These are phyloP conservation scores for Pascua sp. DNA, from an alignment of 1,284 basidiomycete species.

Conservation along the genomic window DNA sequence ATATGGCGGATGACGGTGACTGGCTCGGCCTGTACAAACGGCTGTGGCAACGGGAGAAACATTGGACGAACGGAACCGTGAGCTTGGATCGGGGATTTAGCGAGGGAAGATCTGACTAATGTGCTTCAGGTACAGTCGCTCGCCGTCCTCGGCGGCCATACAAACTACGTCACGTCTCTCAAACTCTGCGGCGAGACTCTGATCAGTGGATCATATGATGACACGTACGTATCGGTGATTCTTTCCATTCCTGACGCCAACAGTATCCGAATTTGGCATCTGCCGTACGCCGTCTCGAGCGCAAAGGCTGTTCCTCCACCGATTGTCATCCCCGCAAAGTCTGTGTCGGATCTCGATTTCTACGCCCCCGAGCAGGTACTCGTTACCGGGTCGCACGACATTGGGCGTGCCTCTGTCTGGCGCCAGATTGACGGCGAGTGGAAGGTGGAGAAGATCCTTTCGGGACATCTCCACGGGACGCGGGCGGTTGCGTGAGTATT, in stretches of 20 bases:
- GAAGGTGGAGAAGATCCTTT: slow-evolving; percentile 73
- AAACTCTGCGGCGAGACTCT: slow-evolving; percentile 64
- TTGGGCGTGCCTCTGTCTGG: slow-evolving; percentile 75
- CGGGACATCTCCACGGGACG: slow-evolving; percentile 55
- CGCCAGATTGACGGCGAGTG: slow-evolving; percentile 65
- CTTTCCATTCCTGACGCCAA: background rate
- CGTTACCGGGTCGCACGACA: slow-evolving; percentile 86
- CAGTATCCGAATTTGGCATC: slow-evolving; percentile 82
- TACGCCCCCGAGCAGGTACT: slow-evolving; percentile 79
- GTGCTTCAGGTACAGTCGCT: slow-evolving; percentile 63
- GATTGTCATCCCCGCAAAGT: slow-evolving; percentile 58
- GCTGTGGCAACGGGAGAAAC: slow-evolving; percentile 78
- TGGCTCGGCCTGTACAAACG: slow-evolving; percentile 79
- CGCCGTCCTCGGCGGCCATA: slow-evolving; percentile 74
- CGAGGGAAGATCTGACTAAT: background rate
- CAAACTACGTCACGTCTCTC: slow-evolving; percentile 81
- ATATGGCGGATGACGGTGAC: slow-evolving; percentile 59
- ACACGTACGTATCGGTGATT: slow-evolving; percentile 47
- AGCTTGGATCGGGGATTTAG: slow-evolving; percentile 11
- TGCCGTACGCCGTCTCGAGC: slow-evolving; percentile 59
- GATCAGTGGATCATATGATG: slow-evolving; percentile 85
- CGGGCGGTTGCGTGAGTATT: slow-evolving; percentile 36
- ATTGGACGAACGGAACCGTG: slow-evolving; percentile 56
- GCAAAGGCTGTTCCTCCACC: slow-evolving; percentile 15
- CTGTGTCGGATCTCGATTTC: slow-evolving; percentile 86